Percentiles rank a stretch among this genome's conserved stretches.
Conservation (phyloP, 2,329 filamentous ascomycete species). For the Phaeomoniella chlamydospora region DNA sequence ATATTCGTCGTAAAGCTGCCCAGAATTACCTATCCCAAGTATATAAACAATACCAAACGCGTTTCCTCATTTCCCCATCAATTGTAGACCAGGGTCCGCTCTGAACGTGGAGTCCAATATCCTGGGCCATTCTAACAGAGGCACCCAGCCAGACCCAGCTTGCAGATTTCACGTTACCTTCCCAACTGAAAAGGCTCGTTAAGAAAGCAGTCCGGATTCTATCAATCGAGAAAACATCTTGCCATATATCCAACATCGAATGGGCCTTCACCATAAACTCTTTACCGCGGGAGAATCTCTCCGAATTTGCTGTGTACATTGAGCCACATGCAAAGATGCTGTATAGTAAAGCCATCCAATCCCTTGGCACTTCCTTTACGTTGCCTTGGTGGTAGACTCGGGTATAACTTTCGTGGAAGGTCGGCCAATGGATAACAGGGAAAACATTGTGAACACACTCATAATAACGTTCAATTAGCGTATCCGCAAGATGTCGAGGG, state of each 20-base stretch:
- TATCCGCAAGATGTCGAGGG: constrained; percentile 53
- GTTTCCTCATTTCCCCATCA: constrained; percentile 71
- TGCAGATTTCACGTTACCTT: constrained; percentile 73
- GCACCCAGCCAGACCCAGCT: constrained; percentile 77
- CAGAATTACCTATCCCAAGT: constrained; percentile 59
- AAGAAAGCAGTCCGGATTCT: constrained; percentile 60
- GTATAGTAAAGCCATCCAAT: constrained; percentile 71
- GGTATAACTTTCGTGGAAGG: constrained; percentile 63
- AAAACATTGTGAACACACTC: constrained; percentile 63
- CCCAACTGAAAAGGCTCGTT: constrained; percentile 64
- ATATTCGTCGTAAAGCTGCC: no score
- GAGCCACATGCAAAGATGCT: constrained; percentile 70
- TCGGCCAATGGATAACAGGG: constrained; percentile 79
- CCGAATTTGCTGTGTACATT: constrained; percentile 48
- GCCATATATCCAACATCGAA: constrained; percentile 64
- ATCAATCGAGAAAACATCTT: constrained; percentile 61
- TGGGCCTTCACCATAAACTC: constrained; percentile 60
- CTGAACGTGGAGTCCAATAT: constrained; percentile 67
- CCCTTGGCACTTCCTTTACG: constrained; percentile 45
- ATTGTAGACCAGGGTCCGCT: constrained; percentile 57
- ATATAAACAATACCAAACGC: constrained; percentile 92
- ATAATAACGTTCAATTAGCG: constrained; percentile 62
- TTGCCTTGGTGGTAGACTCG: constrained; percentile 55
- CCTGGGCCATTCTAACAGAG: constrained; percentile 67
- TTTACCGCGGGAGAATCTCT: constrained; percentile 43